Base-by-base conservation (phyloP, 352 stramenopile genomes). In the Phytophthora hibernalis region DNA sequence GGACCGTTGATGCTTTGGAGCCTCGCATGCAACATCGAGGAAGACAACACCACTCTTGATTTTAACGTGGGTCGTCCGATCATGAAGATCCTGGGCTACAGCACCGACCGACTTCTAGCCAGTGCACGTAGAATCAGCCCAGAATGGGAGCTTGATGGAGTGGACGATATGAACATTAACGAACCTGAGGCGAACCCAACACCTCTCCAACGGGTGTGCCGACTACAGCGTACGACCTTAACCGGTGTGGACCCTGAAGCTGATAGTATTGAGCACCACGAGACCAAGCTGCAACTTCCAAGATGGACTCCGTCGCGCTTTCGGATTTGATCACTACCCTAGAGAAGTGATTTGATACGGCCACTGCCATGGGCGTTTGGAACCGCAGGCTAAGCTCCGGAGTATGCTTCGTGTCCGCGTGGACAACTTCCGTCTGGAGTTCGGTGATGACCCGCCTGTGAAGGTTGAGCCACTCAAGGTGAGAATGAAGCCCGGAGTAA, bases 11-110 rank as follows among this genome's bases (percentile, higher is more conserved):
- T 69, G 42, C 37, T 57, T 12, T 16, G 26, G 1, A 61, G 61
- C 7, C 35, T 69, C 1, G 15, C 20, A 0, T 52, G 35, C 52
- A 53, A 43, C 33, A 35, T 69, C 4, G 44, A 69, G 10, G 51
- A 63, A 18, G 20, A 40, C 1, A 58, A 58, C 44, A 7, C 2
- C 1, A n/a, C 0, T 2, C 20, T 59, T 22, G 22, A 61, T 2
- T 0, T 63, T 20, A 69, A n/a, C 5, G 53, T 69, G 1, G 53
- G 52, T n/a, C 43, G 61, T 0, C 61, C 61, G 6, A 54, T 69
- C 31, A 69, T 69, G 52, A 43, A 44, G 38, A 30, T 58, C 12
- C 53, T 62, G 0, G 61, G 61, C 0, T 69, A 63, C 22, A 59
- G 45, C 0, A 62, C 53, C 5, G 45, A 69, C n/a, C n/a, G n/a